Conservation (phyloP, 306 rosid genomes). For the Prunus mira region DNA sequence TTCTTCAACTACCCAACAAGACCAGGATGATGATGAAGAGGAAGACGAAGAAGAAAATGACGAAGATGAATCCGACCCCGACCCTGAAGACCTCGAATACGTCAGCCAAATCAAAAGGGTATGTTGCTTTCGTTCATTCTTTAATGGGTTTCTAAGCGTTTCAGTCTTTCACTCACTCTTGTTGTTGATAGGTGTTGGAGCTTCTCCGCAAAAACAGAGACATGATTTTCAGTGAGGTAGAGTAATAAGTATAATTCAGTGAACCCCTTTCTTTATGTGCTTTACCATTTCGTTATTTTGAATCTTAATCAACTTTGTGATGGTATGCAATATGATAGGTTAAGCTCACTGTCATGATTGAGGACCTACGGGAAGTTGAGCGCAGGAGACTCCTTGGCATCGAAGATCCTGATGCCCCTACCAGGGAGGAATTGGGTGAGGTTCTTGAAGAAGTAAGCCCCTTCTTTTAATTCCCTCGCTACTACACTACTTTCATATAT, state of each 20-base stretch:
- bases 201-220: slow-evolving; percentile 85
- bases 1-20: slow-evolving; percentile 22
- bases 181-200: slow-evolving; percentile 57
- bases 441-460: slow-evolving; percentile 76
- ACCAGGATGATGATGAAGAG: slow-evolving; percentile 12
- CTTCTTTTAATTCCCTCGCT: background rate
- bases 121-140: background rate
- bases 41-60: background rate
- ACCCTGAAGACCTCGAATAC: slow-evolving; percentile 60
- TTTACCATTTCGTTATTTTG: background rate
- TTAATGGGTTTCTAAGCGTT: background rate
- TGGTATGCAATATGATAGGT: slow-evolving; percentile 40
- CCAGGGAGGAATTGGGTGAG: slow-evolving; percentile 76
- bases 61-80: slow-evolving; percentile 22
- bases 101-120: slow-evolving; percentile 67
- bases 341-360: slow-evolving; percentile 82
- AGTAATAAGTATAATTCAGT: background rate
- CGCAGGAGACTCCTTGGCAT: slow-evolving; percentile 84
- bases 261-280: background rate
- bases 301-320: background rate
- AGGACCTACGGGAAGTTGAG: slow-evolving; percentile 92
- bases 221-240: slow-evolving; percentile 88
- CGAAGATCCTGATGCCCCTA: slow-evolving; percentile 76
- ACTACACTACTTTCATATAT: background rate
- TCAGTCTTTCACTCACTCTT: background rate